A percentile compares a stretch with the other conserved stretches of the same genome.
These are phyloP conservation scores for Piper betle DNA, from an alignment of 164 flowering plant genomes.

Conservation along the genomic window DNA sequence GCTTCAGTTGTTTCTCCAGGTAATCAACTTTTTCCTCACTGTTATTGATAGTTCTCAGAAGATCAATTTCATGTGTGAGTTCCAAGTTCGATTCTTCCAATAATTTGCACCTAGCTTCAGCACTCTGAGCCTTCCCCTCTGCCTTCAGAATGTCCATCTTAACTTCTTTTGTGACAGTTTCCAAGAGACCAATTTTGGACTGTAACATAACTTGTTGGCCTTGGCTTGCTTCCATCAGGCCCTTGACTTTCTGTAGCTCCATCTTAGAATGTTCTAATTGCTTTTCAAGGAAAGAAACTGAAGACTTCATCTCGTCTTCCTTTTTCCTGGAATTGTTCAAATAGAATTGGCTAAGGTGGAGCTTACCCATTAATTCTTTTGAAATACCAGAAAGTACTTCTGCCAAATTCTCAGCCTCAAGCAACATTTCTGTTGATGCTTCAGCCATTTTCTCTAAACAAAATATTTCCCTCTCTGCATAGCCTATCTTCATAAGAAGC, in stretches of 20 bases:
- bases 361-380: conserved; percentile 39
- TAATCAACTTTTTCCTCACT: conserved; percentile 18
- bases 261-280: conserved; percentile 30
- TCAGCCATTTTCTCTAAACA: conserved; percentile 43
- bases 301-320: conserved; percentile 29
- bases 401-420: conserved; percentile 61
- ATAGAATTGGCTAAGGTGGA: conserved; percentile 45
- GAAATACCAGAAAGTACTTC: conserved; percentile 47
- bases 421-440: conserved; percentile 26
- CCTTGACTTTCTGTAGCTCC: conserved; percentile 18
- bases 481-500: conserved; percentile 30
- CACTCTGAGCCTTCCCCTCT: conserved; percentile 36
- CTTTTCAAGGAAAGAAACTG: conserved; percentile 33
- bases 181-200: conserved; percentile 30
- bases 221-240: conserved; percentile 22
- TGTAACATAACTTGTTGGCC: conserved; percentile 14
- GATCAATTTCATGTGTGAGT: conserved; percentile 42
- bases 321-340: conserved; percentile 43
- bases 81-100: conserved; percentile 37
- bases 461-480: conserved; percentile 34
- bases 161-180: conserved; percentile 24
- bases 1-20: conserved; percentile 19
- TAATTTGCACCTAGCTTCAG: conserved; percentile 32
- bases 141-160: conserved; percentile 28
- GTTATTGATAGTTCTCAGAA: conserved; percentile 23